Percentiles rank a stretch among this genome's conserved stretches.
Conservation (phyloP, 192 early-diverging fungal genomes). For the Phycomyces blakesleeanus region DNA sequence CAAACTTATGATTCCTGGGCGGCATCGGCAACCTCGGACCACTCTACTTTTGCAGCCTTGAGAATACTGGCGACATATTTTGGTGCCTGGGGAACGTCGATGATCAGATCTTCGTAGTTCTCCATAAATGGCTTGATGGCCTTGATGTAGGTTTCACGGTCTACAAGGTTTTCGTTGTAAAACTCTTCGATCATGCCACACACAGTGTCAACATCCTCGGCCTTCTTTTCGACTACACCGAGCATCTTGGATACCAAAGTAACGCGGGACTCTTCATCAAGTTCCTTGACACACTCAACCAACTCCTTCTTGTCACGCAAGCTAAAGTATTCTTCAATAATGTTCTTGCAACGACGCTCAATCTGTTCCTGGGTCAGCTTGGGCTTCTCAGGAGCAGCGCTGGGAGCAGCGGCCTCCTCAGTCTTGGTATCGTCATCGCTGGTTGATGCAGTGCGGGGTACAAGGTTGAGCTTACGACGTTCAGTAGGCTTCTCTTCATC, state of each 20-base stretch:
- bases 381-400: conserved; percentile 6
- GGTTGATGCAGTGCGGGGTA: conserved; percentile 22
- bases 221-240: conserved; percentile 22
- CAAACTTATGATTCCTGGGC: too few relatives aligned
- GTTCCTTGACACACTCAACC: conserved; percentile 23
- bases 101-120: conserved; percentile 32
- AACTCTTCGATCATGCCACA: conserved; percentile 17
- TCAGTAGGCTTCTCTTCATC: conserved; percentile 20
- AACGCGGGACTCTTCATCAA: conserved; percentile 11
- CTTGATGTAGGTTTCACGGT: conserved; percentile 16
- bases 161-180: conserved; percentile 18
- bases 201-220: conserved; percentile 18
- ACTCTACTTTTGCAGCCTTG: conserved; percentile 19
- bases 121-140: conserved; percentile 31
- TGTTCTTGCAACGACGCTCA: conserved; percentile 27
- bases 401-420: not conserved
- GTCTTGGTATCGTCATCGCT: not conserved
- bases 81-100: conserved; percentile 37
- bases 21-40: conserved; percentile 13
- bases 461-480: conserved; percentile 23
- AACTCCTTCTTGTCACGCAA: conserved; percentile 34
- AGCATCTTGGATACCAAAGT: conserved; percentile 22
- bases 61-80: conserved; percentile 29
- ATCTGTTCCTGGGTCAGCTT: conserved; percentile 20
- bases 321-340: conserved; percentile 31